Evolutionary conservation across 108 stramenopile species (phyloP).

Genomic region (Skeletonema potamos): DNA sequence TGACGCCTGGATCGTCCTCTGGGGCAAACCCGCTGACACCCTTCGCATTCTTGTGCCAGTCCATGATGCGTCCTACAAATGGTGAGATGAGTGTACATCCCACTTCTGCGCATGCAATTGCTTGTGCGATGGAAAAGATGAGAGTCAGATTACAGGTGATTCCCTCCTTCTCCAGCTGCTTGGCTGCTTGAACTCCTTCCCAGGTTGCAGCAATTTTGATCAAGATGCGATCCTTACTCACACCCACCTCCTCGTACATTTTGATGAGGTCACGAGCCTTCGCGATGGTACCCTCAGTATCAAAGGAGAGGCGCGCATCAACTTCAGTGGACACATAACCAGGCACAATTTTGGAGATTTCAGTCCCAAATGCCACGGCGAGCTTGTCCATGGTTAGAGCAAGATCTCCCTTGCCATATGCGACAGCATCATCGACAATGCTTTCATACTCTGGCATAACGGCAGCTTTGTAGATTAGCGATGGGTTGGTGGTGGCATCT

Average conservation of each 20-base stretch:
- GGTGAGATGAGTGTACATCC: constrained; percentile 96
- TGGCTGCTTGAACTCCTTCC: constrained; percentile 98
- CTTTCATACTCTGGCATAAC: constrained; percentile 68
- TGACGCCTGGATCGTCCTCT: constrained; percentile 94
- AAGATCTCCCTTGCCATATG: constrained; percentile 81
- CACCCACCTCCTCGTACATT: constrained; percentile 92
- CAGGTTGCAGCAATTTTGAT: constrained; percentile 98
- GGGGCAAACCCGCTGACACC: constrained; percentile 76
- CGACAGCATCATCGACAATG: constrained; percentile 85
- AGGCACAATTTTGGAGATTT: constrained; percentile 97
- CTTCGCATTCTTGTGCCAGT: constrained; percentile 93
- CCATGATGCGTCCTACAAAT: constrained; percentile 99
- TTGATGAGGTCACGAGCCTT: constrained; percentile 94
- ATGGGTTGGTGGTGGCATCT: constrained; percentile 98
- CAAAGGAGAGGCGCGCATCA: constrained; percentile 98
- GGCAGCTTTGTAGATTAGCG: constrained; percentile 95
- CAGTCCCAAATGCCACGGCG: constrained; percentile 96
- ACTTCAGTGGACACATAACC: constrained; percentile 99
- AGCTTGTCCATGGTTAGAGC: constrained; percentile 89
- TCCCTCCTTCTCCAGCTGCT: constrained; percentile 95
- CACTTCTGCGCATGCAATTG: constrained; percentile 97
- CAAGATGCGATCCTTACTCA: constrained; percentile 92
- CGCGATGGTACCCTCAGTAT: constrained; percentile 91
- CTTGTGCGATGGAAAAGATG: constrained; percentile 94
- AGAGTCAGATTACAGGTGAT: constrained; percentile 99